Base-by-base conservation (phyloP, 306 rosid genomes). In the Quercus glauca region DNA sequence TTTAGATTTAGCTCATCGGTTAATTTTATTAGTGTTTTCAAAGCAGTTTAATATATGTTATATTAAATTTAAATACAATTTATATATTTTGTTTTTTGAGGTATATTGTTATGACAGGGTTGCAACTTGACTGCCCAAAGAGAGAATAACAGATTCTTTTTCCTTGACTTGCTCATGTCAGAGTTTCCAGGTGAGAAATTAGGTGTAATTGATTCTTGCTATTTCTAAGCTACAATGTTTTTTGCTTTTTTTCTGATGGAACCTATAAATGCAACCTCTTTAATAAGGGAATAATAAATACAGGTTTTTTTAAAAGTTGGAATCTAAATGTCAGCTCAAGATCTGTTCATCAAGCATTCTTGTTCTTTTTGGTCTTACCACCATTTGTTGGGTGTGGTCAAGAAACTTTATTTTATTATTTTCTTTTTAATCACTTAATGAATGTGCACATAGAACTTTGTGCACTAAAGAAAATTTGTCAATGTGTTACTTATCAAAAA, bases 61-160 rank as follows among this genome's bases (percentile, higher is more conserved):
- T 13, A 4, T 26, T 2, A 26, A 63, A 63, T 5, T 69, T 77
- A 63, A 14, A 29, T 21, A 26, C 18, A 7, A 35, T 43, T 71
- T 11, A 25, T 41, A 1, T 41, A 8, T n/a, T 67, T 57, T 4
- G 6, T 61, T 17, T 5, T 81, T 31, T 61, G 55, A 73, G 70
- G 55, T 19, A 67, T 35, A 19, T 74, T 25, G 25, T 29, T 29
- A 49, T 65, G 33, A 14, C 83, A 95, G 99, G 98, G 99, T 65
- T 95, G 98, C 88, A 91, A 95, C 80, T 88, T 95, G 82, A 85
- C 83, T 84, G 94, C 91, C 76, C 97, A 89, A 76, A 95, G 94
- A 80, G 96, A 91, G 73, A 86, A 59, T 31, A 73, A 82, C 9
- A 90, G 86, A 80, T 87, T 95, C 77, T 35, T 88, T 69, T 95